Evolutionary conservation across 2,329 filamentous ascomycete genomes (phyloP).

Genomic region (Neopestalotiopsis sp.): DNA sequence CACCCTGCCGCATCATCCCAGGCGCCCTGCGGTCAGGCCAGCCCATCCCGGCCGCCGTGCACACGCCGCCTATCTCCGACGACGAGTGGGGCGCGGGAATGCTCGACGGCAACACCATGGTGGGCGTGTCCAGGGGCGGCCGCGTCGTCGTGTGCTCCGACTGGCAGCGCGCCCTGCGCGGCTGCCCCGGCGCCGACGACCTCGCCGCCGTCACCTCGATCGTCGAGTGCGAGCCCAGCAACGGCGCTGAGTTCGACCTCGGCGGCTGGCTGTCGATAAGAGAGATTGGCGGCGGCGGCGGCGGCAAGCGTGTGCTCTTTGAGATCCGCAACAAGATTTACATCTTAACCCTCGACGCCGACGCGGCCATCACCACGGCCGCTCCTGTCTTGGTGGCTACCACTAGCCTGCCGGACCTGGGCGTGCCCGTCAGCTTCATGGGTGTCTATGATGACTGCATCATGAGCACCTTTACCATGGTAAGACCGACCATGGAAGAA

Average conservation of each 20-base stretch:
- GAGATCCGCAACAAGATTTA: constrained; percentile 50
- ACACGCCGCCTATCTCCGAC: constrained; percentile 32
- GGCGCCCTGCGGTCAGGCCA: constrained; percentile 20
- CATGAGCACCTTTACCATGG: constrained; percentile 47
- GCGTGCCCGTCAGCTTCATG: constrained; percentile 53
- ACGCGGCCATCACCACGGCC: constrained; percentile 33
- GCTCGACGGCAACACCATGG: constrained; percentile 46
- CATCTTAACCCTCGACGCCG: constrained; percentile 44
- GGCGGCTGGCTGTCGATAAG: constrained; percentile 52
- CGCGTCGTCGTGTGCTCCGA: constrained; percentile 49
- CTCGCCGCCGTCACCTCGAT: constrained; percentile 37
- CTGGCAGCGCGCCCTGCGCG: constrained; percentile 44
- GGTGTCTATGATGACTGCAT: constrained; percentile 51
- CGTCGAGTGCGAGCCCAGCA: constrained; percentile 45
- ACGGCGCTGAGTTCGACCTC: constrained; percentile 46
- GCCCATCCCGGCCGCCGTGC: constrained; percentile 29
- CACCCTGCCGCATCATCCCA: constrained; percentile 34
- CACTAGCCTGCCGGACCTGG: constrained; percentile 26
- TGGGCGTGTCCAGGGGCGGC: constrained; percentile 48
- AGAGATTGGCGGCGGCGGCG: constrained; percentile 25
- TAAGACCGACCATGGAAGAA: constrained; percentile 6
- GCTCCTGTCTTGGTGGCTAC: constrained; percentile 7
- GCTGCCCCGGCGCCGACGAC: constrained; percentile 24
- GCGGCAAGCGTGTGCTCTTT: constrained; percentile 43
- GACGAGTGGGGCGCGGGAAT: constrained; percentile 55